Evolutionary conservation across 208 protist species (phyloP).

Genomic region (Crithidia bombi): DNA sequence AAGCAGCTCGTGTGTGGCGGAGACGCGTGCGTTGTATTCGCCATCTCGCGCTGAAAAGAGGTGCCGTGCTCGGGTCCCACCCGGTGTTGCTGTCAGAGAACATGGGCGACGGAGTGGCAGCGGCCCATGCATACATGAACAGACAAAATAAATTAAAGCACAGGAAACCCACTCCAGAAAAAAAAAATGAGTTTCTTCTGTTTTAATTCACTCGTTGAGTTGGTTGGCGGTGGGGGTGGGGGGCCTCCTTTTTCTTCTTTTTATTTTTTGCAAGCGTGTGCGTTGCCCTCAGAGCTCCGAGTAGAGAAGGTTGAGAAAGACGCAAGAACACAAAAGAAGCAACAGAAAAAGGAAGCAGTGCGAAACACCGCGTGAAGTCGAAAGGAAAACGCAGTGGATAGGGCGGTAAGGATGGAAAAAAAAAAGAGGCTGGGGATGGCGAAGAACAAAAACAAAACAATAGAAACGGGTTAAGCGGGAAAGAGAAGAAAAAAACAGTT

Average conservation of each 20-base stretch:
- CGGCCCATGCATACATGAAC: no score
- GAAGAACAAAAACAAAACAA: constrained; percentile 9
- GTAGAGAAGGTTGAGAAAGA: background rate
- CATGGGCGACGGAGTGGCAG: no score
- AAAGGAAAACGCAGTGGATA: background rate
- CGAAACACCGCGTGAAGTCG: constrained; percentile 1
- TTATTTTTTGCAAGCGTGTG: no score
- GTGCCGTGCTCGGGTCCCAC: background rate
- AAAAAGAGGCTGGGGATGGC: background rate
- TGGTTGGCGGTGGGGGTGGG: no score
- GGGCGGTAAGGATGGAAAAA: background rate
- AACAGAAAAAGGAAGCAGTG: background rate
- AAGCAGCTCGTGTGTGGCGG: no score
- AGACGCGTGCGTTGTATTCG: background rate
- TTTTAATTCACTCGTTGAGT: no score
- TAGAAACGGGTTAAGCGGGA: background rate
- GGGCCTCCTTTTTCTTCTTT: no score
- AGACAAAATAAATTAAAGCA: no score
- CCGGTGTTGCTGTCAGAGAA: background rate
- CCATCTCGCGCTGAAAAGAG: background rate
- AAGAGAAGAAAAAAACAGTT: constrained; percentile 27
- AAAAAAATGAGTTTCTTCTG: no score
- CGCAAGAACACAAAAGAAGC: constrained; percentile 14
- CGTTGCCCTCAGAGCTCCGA: no score
- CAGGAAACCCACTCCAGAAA: no score